Percentiles rank a stretch among this genome's conserved stretches.
These are phyloP conservation scores for Fomitopsis serialis DNA, from an alignment of 768 basidiomycete species.

Conservation along the genomic window DNA sequence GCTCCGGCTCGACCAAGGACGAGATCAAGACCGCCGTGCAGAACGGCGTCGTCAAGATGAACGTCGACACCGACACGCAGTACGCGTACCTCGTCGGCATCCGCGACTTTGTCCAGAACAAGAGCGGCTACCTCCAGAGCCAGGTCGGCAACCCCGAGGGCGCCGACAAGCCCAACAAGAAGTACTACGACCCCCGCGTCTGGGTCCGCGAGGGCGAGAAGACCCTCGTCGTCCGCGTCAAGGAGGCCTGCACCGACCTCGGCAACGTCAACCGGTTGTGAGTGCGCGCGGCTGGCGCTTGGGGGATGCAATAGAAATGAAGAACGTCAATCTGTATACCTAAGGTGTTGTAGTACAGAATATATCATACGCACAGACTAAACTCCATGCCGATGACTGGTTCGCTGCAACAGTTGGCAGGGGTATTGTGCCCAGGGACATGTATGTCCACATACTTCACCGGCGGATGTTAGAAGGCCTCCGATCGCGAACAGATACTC, in stretches of 20 bases:
- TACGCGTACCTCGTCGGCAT: constrained; percentile 89
- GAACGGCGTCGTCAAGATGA: constrained; percentile 98
- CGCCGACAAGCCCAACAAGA: constrained; percentile 98
- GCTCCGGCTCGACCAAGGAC: constrained; percentile 93
- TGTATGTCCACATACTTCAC: too few species aligned
- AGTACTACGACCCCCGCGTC: constrained; percentile 95
- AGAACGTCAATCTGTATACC: too few species aligned
- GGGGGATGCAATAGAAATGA: too few species aligned
- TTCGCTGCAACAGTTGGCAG: too few species aligned
- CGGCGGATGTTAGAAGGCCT: too few species aligned
- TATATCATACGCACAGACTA: too few species aligned
- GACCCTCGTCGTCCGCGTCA: constrained; percentile 81
- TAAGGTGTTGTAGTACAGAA: too few species aligned
- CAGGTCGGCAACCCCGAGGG: constrained; percentile 99
- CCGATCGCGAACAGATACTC: too few species aligned
- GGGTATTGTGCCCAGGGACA: too few species aligned
- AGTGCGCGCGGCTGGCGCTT: too few species aligned
- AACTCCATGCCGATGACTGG: too few species aligned
- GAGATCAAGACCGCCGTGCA: constrained; percentile 90
- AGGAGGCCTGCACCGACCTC: constrained; percentile 89
- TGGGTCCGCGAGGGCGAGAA: constrained; percentile 99
- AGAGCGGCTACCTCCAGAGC: constrained; percentile 80
- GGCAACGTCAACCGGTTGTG: constrained; percentile 45
- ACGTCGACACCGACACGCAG: constrained; percentile 94
- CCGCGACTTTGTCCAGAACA: constrained; percentile 81